Conservation (phyloP, 2,329 filamentous ascomycete genomes). For the Scedosporium boydii region DNA sequence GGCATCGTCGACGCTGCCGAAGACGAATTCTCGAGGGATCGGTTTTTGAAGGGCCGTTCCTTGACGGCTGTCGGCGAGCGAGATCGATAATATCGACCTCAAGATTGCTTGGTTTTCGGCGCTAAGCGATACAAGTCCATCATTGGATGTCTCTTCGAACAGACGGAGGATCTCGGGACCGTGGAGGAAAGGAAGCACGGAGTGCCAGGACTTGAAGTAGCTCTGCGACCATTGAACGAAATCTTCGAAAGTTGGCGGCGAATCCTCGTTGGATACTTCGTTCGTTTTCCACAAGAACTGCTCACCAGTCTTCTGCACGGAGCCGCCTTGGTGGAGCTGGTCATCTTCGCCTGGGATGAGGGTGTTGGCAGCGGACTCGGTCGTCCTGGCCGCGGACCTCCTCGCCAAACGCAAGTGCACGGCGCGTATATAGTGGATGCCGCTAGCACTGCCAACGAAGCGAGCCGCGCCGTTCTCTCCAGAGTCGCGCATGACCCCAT, state of each 20-base stretch:
- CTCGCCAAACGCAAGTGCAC: slow-evolving; percentile 39
- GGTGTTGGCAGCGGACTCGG: slow-evolving; percentile 15
- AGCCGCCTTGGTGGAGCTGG: slow-evolving; percentile 21
- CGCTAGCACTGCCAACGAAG: slow-evolving; percentile 48
- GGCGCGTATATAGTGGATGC: slow-evolving; percentile 48
- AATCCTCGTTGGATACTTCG: slow-evolving; percentile 18
- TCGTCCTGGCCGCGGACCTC: slow-evolving; percentile 10
- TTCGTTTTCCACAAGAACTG: slow-evolving; percentile 24
- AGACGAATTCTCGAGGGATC: slow-evolving; percentile 34
- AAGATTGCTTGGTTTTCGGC: slow-evolving; percentile 31
- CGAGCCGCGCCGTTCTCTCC: slow-evolving; percentile 35
- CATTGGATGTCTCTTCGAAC: slow-evolving; percentile 31
- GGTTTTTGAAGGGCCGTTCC: slow-evolving; percentile 14
- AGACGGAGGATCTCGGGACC: slow-evolving; percentile 38
- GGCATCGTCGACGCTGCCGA: slow-evolving; percentile 37
- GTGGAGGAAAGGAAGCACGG: slow-evolving; percentile 45
- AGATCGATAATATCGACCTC: slow-evolving; percentile 42
- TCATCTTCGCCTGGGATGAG: slow-evolving; percentile 50
- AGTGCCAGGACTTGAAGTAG: slow-evolving; percentile 51
- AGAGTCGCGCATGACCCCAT: slow-evolving; percentile 39
- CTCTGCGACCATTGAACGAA: slow-evolving; percentile 38
- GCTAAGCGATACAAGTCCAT: slow-evolving; percentile 19
- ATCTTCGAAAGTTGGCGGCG: slow-evolving; percentile 32
- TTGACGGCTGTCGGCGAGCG: slow-evolving; percentile 42
- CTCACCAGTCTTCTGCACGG: slow-evolving; percentile 16